Percentiles rank a stretch among this genome's conserved stretches.
Conservation (phyloP, 352 stramenopile genomes). For the Phytophthora idaei region DNA sequence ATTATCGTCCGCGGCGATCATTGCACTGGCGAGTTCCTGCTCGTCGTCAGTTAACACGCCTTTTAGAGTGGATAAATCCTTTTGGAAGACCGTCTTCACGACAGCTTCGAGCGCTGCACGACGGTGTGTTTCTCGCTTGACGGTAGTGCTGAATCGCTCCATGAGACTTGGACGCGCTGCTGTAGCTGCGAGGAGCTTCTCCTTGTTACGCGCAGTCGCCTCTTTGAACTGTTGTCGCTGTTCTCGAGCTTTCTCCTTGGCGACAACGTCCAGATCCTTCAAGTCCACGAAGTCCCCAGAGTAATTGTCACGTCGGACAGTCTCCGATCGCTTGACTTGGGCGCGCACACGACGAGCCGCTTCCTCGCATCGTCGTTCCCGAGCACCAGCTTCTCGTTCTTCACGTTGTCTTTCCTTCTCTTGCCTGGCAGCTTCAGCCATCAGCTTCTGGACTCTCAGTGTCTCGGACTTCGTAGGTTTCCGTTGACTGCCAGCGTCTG, state of each 20-base stretch:
- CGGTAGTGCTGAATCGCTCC: conserved; percentile 71
- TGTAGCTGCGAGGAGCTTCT: conserved; percentile 54
- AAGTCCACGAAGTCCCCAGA: conserved; percentile 55
- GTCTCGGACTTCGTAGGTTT: conserved; percentile 60
- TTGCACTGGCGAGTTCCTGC: conserved; percentile 57
- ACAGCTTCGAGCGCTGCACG: conserved; percentile 68
- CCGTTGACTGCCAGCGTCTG: conserved; percentile 11
- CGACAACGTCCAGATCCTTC: conserved; percentile 37
- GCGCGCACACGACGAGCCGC: conserved; percentile 55
- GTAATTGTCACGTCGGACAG: conserved; percentile 55
- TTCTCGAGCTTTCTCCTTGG: conserved; percentile 64
- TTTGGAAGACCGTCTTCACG: conserved; percentile 77
- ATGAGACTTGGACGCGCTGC: conserved; percentile 68
- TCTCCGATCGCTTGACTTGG: conserved; percentile 60
- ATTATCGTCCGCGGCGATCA: conserved; percentile 45
- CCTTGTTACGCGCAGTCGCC: conserved; percentile 67
- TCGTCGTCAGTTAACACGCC: conserved; percentile 73
- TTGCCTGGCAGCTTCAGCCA: conserved; percentile 36
- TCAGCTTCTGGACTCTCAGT: conserved; percentile 56
- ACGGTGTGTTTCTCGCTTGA: conserved; percentile 78
- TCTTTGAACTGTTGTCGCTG: conserved; percentile 64
- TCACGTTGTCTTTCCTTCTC: conserved; percentile 47
- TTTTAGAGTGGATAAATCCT: conserved; percentile 61
- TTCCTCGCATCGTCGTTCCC: conserved; percentile 49
- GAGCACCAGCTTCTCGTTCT: conserved; percentile 52